Base-by-base conservation (phyloP, 768 basidiomycete species). In the Leccinum subgranulosum region DNA sequence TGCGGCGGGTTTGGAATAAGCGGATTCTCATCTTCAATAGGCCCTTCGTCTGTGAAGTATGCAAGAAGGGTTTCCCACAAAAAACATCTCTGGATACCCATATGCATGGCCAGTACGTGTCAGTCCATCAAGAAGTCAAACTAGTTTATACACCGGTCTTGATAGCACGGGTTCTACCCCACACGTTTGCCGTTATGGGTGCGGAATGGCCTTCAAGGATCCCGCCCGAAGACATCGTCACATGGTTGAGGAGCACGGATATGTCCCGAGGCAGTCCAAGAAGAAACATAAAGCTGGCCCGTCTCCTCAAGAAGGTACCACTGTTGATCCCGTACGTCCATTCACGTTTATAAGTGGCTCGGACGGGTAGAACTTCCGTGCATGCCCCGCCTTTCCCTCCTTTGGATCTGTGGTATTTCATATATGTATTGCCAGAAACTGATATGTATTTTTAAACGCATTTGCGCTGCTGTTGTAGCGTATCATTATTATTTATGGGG, bases 161-260 rank as follows among this genome's bases (percentile, higher is more conserved):
- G n/a, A 46, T 53, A 88, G 86, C 58, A 86, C 85, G 46, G 81
- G 83, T 7, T 76, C 77, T 15, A 77, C 76, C 19, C 84, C 84
- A 14, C 82, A 84, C 54, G 73, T 75, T 55, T 83, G 83, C 65
- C 78, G 74, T 21, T 83, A 72, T 56, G 69, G 68, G 14, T 87
- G 86, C 59, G 77, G 73, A 11, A 75, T 77, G 61, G 69, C 71
- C 14, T 88, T 86, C 75, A 84, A 81, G 53, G 86, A 88, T 63
- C 85, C 85, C 17, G 84, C 86, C 4, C 77, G 85, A 53, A 74
- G 84, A 46, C 84, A 85, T 61, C 75, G 83, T 36, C 86, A 87
- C 67, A 80, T 83, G 71, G 75, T 79, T 19, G 74, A 77, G 11
- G 72, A 66, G 19, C 85, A 87, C 61, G 76, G 76, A 21, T 82